These are phyloP conservation scores for Boletus putidus DNA, from an alignment of 1,284 basidiomycete genomes.

Conservation along the genomic window DNA sequence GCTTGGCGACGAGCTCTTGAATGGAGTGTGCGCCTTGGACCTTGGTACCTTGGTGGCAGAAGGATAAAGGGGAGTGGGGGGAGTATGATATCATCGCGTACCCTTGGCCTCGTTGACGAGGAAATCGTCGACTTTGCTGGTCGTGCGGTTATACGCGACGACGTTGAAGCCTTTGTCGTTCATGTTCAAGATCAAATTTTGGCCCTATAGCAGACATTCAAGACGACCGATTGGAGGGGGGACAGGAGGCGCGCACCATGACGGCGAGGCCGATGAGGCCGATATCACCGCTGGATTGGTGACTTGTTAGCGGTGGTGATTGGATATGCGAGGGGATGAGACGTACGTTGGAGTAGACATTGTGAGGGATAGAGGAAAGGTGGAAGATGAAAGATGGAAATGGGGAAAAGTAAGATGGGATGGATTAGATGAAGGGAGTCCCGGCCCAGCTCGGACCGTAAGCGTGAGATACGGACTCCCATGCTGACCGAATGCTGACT, in stretches of 20 bases:
- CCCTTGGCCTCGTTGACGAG: slow-evolving; percentile 98
- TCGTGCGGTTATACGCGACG: slow-evolving; percentile 96
- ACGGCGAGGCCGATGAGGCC: slow-evolving; percentile 95
- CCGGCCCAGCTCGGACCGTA: not conserved
- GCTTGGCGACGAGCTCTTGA: slow-evolving; percentile 82
- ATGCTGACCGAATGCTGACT: slow-evolving; percentile 22
- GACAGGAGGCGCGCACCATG: slow-evolving; percentile 64
- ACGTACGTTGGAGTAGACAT: slow-evolving; percentile 51
- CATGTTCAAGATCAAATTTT: slow-evolving; percentile 98
- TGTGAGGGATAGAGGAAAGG: slow-evolving; percentile 33
- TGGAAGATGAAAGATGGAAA: slow-evolving; percentile 35
- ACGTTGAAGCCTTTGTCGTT: slow-evolving; percentile 99
- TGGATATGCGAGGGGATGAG: not conserved
- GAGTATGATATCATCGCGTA: slow-evolving; percentile 41
- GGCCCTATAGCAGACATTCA: slow-evolving; percentile 58
- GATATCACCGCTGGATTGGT: slow-evolving; percentile 74
- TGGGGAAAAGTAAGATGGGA: slow-evolving; percentile 12
- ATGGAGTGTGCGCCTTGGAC: slow-evolving; percentile 94
- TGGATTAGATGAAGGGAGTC: slow-evolving; percentile 32
- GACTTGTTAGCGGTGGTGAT: slow-evolving; percentile 1
- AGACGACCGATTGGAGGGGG: slow-evolving; percentile 12
- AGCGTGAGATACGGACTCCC: slow-evolving; percentile 29
- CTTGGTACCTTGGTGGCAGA: slow-evolving; percentile 72
- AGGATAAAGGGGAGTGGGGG: slow-evolving; percentile 13
- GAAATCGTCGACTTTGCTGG: slow-evolving; percentile 95